Evolutionary conservation across 2,329 filamentous ascomycete genomes (phyloP), one percentile per base, ranked within the genome.

Genomic region (Xylariaceae sp.): DNA sequence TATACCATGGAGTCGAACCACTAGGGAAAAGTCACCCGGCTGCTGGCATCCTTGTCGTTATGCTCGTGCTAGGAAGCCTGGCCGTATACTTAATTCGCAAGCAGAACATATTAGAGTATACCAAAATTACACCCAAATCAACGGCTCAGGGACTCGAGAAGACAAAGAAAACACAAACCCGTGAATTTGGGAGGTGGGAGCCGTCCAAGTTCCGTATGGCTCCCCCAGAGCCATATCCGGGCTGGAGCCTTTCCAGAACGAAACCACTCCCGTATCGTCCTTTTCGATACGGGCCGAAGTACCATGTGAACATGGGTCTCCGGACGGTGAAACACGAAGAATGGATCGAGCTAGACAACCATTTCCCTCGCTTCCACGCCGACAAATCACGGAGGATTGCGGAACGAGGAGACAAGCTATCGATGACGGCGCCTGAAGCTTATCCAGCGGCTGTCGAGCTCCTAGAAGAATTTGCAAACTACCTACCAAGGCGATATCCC

Each of bases 301-400:
- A 91, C 68, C 80, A 88, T 63, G 79, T 89, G 52, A 91, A 85
- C 1, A 88, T 92, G 85, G 88, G 89, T 0, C 75, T 93, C 2
- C 80, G 88, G n/a, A 80, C 76, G 9, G 79, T 89, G 72, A 75
- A 82, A 31, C 84, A 82, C 70, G 80, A 87, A 48, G 84, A 90
- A 51, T 92, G 89, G 89, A 90, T 93, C 63, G 88, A 95, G 70
- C 80, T 95, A 22, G 90, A 95, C 70, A 92, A 88, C 64, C 80
- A 92, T 43, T 95, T 83, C 66, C 78, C 84, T 1, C 81, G 80
- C 48, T 95, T 78, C 66, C 89, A 95, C 69, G 78, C 77, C 31
- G 81, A 87, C 58, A 95, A 95, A 70, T 77, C 80, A 1, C 72
- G 73, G 13, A 82, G 90, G 1, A 88, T 95, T 44, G 62, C 66